Conservation (phyloP, 148 eudicot species). For the Vaccinium vitisidaea region DNA sequence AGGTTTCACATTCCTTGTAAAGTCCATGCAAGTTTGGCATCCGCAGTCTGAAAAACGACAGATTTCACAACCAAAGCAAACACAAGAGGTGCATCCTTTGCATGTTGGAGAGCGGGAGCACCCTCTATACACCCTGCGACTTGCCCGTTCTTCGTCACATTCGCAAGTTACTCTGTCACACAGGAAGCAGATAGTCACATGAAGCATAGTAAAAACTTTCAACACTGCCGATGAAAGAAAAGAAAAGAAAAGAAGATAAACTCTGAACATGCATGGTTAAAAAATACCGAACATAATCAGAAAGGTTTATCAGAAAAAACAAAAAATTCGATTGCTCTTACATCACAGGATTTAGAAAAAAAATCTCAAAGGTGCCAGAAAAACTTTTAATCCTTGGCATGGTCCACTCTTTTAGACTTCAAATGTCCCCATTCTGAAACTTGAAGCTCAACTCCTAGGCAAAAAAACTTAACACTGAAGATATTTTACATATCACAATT, state of each 20-base stretch:
- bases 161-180: conserved; percentile 47
- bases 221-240: no score
- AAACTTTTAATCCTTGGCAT: not conserved
- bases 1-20: conserved; percentile 41
- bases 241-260: no score
- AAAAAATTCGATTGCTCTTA: not conserved
- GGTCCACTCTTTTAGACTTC: not conserved
- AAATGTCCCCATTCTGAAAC: conserved; percentile 5
- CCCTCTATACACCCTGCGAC: conserved; percentile 55
- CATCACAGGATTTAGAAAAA: not conserved
- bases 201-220: not conserved
- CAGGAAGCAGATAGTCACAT: not conserved
- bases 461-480: not conserved
- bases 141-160: conserved; percentile 67
- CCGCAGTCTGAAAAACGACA: conserved; percentile 69
- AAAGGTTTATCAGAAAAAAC: not conserved
- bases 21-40: conserved; percentile 68
- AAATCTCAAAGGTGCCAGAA: not conserved
- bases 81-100: conserved; percentile 70
- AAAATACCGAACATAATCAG: not conserved
- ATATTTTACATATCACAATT: not conserved
- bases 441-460: not conserved
- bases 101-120: conserved; percentile 55
- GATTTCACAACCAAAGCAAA: conserved; percentile 65
- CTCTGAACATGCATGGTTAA: not conserved